These are phyloP conservation scores for Aquilaria sinensis DNA, from an alignment of 345 rosid species.

Conservation along the genomic window DNA sequence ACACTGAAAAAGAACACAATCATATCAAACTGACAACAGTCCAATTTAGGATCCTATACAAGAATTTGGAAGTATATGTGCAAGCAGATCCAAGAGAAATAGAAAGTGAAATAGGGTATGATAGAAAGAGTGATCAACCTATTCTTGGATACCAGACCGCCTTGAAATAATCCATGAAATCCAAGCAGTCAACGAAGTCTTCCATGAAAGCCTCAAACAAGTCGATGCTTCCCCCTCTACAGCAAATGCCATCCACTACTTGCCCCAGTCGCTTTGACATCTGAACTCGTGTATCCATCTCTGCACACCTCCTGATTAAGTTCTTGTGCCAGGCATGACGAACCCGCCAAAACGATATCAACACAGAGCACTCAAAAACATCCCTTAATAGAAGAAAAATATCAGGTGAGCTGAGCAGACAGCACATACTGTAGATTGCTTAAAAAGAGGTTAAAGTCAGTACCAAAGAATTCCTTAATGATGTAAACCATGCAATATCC, in stretches of 20 bases:
- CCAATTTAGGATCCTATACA: too few species aligned
- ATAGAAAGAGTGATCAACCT: constrained; percentile 33
- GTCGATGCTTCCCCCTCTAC: constrained; percentile 41
- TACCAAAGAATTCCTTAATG: not conserved
- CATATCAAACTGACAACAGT: too few species aligned
- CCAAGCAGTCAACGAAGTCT: constrained; percentile 48
- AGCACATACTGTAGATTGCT: constrained; percentile 5
- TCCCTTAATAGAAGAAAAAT: constrained; percentile 55
- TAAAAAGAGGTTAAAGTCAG: not conserved
- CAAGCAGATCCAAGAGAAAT: too few species aligned
- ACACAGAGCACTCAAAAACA: constrained; percentile 84
- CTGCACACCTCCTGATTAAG: constrained; percentile 69
- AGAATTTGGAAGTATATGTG: too few species aligned
- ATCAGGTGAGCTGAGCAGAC: not conserved
- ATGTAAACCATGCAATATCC: not conserved
- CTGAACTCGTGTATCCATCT: constrained; percentile 46
- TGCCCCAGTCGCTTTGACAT: constrained; percentile 58
- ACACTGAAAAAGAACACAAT: too few species aligned
- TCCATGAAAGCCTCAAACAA: constrained; percentile 54
- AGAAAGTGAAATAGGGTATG: not conserved
- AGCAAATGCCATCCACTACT: constrained; percentile 57
- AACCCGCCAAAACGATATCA: constrained; percentile 80
- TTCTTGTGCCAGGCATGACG: constrained; percentile 92
- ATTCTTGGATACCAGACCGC: constrained; percentile 79
- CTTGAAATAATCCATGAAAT: constrained; percentile 80